These are phyloP conservation scores for Cryptosporidium muris DNA, from an alignment of 169 alveolate genomes.

Conservation along the genomic window DNA sequence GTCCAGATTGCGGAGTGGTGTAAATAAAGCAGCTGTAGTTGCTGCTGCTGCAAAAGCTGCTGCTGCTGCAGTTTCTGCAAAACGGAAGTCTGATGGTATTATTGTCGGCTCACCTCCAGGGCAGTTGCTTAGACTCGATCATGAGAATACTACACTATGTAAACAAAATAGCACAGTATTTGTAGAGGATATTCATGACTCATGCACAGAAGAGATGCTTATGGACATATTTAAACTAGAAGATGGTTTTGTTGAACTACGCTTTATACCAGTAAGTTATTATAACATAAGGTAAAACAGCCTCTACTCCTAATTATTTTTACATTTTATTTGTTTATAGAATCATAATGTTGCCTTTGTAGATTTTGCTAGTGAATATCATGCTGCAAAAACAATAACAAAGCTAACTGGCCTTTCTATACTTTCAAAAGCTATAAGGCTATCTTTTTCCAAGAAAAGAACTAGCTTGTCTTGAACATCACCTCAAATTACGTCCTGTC, in stretches of 20 bases:
- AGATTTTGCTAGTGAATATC: slow-evolving; percentile 30
- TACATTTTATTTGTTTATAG: neutral
- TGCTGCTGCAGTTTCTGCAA: neutral
- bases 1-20: neutral
- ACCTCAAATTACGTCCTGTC: neutral
- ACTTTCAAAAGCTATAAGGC: slow-evolving; percentile 20
- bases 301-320: neutral
- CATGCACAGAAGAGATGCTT: slow-evolving; percentile 32
- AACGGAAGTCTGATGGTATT: neutral
- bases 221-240: neutral
- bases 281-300: neutral
- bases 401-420: neutral
- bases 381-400: slow-evolving; percentile 35
- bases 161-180: slow-evolving; percentile 17
- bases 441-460: slow-evolving; percentile 39
- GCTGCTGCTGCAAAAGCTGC: neutral
- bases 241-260: slow-evolving; percentile 39
- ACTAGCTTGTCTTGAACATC: neutral
- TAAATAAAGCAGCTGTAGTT: neutral
- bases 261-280: slow-evolving; percentile 52
- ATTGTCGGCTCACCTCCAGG: no score
- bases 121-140: no score
- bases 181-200: slow-evolving; percentile 20
- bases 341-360: slow-evolving; percentile 60
- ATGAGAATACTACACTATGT: neutral